Evolutionary conservation across 2,329 filamentous ascomycete species (phyloP).

Genomic region (Sporothrix curviconia): DNA sequence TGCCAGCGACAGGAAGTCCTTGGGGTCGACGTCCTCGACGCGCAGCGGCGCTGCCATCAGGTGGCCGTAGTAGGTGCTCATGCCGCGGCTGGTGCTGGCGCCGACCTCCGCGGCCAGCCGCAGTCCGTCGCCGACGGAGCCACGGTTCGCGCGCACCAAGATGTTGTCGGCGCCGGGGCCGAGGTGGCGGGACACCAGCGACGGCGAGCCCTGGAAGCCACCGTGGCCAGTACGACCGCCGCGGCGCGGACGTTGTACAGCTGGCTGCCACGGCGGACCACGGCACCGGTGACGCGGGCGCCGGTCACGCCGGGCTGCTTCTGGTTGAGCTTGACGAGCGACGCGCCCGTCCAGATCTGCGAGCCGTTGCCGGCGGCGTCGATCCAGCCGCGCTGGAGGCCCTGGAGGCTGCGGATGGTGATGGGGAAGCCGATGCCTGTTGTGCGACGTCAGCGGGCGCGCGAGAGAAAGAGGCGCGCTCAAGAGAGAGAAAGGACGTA

Average conservation of each 20-base stretch:
- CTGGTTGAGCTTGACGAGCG: neutral
- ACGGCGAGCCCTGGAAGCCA: conserved; percentile 4
- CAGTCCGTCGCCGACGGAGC: neutral
- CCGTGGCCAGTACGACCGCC: neutral
- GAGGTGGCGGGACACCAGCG: neutral
- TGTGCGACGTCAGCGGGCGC: too few species aligned
- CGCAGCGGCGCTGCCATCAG: neutral
- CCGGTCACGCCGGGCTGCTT: neutral
- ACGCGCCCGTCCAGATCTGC: neutral
- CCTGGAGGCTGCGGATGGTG: neutral
- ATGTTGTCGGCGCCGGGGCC: conserved; percentile 4
- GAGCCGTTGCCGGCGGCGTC: neutral
- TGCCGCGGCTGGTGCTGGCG: neutral
- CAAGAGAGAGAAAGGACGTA: too few species aligned
- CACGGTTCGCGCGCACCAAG: neutral
- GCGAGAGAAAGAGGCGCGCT: too few species aligned
- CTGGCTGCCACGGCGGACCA: neutral
- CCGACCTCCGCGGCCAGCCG: neutral
- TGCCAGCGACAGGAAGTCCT: neutral
- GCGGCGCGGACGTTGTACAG: neutral
- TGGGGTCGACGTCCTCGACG: neutral
- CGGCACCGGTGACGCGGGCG: neutral
- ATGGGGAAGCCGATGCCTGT: conserved; percentile 2
- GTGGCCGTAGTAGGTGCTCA: conserved; percentile 3
- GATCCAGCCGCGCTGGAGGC: neutral